A percentile compares a stretch with the other conserved stretches of the same genome.
These are phyloP conservation scores for Colletotrichum magnum DNA, from an alignment of 2,329 filamentous ascomycete genomes.

Conservation along the genomic window DNA sequence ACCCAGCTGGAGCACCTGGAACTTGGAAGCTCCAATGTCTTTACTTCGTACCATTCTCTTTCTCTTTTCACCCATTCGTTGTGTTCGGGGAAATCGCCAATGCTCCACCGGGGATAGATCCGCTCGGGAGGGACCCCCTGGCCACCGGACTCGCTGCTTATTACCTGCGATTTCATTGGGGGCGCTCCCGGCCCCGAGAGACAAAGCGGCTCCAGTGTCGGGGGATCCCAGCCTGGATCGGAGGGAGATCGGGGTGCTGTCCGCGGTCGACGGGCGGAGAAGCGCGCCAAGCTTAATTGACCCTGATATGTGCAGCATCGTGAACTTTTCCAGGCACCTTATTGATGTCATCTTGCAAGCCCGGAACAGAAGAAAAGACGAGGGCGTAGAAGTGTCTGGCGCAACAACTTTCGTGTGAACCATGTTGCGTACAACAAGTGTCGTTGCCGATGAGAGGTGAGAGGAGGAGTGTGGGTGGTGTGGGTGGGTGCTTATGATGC, in stretches of 20 bases:
- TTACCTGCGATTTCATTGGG: constrained; percentile 29
- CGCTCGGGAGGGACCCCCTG: constrained; percentile 25
- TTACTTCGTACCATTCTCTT: not conserved
- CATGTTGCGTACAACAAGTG: too few species aligned
- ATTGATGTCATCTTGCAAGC: too few species aligned
- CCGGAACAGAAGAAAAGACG: too few species aligned
- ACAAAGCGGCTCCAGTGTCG: constrained; percentile 24
- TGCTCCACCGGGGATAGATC: constrained; percentile 28
- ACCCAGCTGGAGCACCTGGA: not conserved
- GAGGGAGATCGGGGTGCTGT: constrained; percentile 29
- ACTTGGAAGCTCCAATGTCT: not conserved
- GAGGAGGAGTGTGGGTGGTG: not conserved
- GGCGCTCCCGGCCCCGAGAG: constrained; percentile 6
- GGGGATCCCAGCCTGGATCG: constrained; percentile 25
- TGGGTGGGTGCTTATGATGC: not conserved
- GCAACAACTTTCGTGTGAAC: too few species aligned
- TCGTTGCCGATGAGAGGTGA: not conserved
- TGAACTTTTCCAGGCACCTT: not conserved
- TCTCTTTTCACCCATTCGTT: not conserved
- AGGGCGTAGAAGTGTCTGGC: too few species aligned
- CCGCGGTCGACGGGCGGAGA: constrained; percentile 26
- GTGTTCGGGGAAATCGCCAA: not conserved
- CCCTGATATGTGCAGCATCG: not conserved
- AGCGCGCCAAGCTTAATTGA: constrained; percentile 11
- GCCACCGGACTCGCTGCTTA: constrained; percentile 23